Evolutionary conservation across 768 basidiomycete species (phyloP), one percentile per base, ranked within the genome.

Genomic region (Glaciozyma antarctica): DNA sequence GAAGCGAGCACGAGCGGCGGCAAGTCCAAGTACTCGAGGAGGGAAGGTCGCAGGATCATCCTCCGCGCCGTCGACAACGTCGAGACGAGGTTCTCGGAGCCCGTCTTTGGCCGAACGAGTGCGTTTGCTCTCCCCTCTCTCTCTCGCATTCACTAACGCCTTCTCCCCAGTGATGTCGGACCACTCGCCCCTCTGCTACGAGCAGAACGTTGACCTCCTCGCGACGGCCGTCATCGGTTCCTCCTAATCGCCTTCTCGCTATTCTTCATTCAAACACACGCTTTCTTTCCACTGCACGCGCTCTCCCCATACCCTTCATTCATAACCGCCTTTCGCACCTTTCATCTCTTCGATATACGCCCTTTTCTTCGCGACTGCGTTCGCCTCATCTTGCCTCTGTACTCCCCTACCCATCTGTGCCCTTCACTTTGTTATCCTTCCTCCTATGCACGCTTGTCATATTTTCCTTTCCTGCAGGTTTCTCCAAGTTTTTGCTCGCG

Each of bases 21-120:
- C 58, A n/a, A 17, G 26, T 24, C 38, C 28, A 64, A 57, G 19
- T 63, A 63, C 54, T 48, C 68, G 6, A 57, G 71, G 10, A 51
- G 67, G 17, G 73, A 74, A 34, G 73, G 70, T 0, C 51, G 70
- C 10, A 51, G 71, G 19, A 67, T 75, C 30, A 63, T 72, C 19
- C 70, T 75, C 5, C 67, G 70, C 3, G 54, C 61, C 1, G 64
- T 71, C 22, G 69, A 72, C 57, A 70, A 73, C 52, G 71, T 75
- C 17, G 68, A 68, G 60, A 62, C 62, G 19, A 51, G 72, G 7
- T 75, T 75, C 54, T 65, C 65, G 2, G 71, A 72, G 49, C 71
- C 71, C 4, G 54, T 69, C 45, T 72, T 72, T 52, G 64, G 64
- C 24, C 38, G 59, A 19, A 45, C 63, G 32, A 68, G 65, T 67